Evolutionary conservation across 2,329 filamentous ascomycete genomes (phyloP), one percentile per base, ranked within the genome.

Genomic region (Penicillium nordicum): DNA sequence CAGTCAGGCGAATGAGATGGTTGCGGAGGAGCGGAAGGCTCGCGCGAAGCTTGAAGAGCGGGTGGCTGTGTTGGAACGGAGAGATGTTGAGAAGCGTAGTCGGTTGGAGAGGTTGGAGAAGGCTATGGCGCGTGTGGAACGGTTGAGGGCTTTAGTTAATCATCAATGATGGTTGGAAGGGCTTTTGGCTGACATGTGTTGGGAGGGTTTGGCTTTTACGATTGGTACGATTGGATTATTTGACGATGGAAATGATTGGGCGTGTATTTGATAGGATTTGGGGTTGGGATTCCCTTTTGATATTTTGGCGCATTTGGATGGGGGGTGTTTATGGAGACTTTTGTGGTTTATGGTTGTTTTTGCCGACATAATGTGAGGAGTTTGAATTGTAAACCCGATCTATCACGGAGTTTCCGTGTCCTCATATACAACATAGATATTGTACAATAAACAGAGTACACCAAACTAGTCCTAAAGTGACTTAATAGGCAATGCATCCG

Each of bases 1-100:
- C 68, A 81, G 81, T 50, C 82, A 86, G 66, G 84, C 84, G 32
- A 87, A 87, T 57, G 84, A 87, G 70, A 86, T 87, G 84, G 84
- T 87, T 9, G 84, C 84, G 3, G 74, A 78, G 52, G 85, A 87
- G 73, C 77, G 84, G 27, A 82, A 79, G 67, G 83, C 82, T 38
- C 75, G 83, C 53, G 82, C 80, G 16, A 82, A 76, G 57, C 65
- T 80, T 47, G 78, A 80, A 54, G 76, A 80, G 61, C 66, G 78
- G 29, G 76, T 80, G 1, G 76, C 75, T 32, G 67, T 79, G 43
- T 63, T 80, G 34, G 78, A 80, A 63, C 69, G 72, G 34, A 67
- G 77, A 43, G 78, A 80, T 63, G 65, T 69, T n/a, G 77, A 80
- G 63, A 80, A 83, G 69, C 79, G 74, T 71, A 80, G 63, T 70